Base-by-base conservation (phyloP, 768 basidiomycete species). In the Lactarius sanguifluus region DNA sequence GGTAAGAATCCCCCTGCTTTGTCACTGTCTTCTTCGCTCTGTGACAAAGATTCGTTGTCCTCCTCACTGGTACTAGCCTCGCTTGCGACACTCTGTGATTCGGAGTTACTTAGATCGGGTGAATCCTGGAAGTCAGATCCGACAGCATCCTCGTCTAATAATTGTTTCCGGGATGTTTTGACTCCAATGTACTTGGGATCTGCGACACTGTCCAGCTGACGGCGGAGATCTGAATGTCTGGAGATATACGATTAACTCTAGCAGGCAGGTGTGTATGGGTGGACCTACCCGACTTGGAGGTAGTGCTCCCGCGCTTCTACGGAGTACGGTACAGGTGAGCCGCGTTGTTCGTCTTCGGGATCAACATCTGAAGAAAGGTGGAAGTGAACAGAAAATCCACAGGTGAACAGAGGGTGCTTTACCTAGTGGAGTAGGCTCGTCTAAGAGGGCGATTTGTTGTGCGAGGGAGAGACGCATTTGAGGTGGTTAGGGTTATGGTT, bases 141-240 rank as follows among this genome's bases (percentile, higher is more conserved):
- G 45, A 59, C 50, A n/a, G 38, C 30, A 47, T 69, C 78, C 28
- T 78, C 77, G 28, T 83, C 83, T 67, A 85, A 73, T 57, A 90
- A 72, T 66, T 84, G 79, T 57, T 82, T 84, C 69, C 92, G 82
- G 3, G 86, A 85, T 0, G 82, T 86, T 73, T 81, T 85, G 5
- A 85, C 79, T 23, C 88, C 92, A 52, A 84, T 84, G 77, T 96
- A 96, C 76, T 94, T 95, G 20, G 86, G 86, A 73, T 92, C 91
- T 34, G 84, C 78, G 61, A 92, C 76, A 66, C 83, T 86, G 36
- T 88, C 85, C 18, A 88, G 83, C 41, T 82, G 72, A 72, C 83
- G 89, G 36, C 91, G 83, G 60, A 96, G 73, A 38, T 82, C 76
- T 66, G 92, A 94, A 12, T 86, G 86, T 3, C 91, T 94, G 67